Evolutionary conservation across 192 early-diverging fungal genomes (phyloP), one percentile per base, ranked within the genome.

Genomic region (Linderina pennispora): DNA sequence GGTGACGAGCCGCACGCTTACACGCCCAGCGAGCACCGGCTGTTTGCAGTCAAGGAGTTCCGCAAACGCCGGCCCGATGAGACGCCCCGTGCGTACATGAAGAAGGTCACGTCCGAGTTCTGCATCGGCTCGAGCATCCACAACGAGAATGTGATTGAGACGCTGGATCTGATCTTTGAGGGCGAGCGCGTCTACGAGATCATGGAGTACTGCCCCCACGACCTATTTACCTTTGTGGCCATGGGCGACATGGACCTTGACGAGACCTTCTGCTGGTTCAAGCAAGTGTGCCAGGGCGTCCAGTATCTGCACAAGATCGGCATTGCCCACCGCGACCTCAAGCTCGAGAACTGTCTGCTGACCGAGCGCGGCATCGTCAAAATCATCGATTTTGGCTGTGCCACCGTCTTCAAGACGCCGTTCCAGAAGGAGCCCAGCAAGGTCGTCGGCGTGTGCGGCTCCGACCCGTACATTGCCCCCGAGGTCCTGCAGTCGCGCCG

Each of bases 311-410:
- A 97, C 62, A 73, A 65, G 9, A 77, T 91, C 50, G 94, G 94
- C 33, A 91, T 97, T 23, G 91, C 92, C 3, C 94, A 97, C 62
- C 77, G 92, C 18, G 92, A 97, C 51, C 65, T 97, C 44, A 95
- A 97, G 48, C 82, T 92, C 15, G 85, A 87, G 55, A 97, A 97
- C 76, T 76, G 88, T 35, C 62, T 95, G 21, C 58, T 97, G 56
- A 85, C 85, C 53, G 76, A 69, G 21, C 45, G 52, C 2, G 85
- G 87, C 10, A 77, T 84, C 35, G 61, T 97, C 58, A 97, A 97
- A 65, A 87, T 97, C 44, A 94, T 92, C 23, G 94, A 97, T 50
- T 97, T 97, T 76, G 94, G 94, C 23, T 91, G 91, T 36, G 85
- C 86, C 0, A 81, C 79, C 33, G 92, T 97, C 15, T 97, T 85